These are phyloP conservation scores for Pulchroboletus neoregius DNA, from an alignment of 1,284 basidiomycete species.

Conservation along the genomic window DNA sequence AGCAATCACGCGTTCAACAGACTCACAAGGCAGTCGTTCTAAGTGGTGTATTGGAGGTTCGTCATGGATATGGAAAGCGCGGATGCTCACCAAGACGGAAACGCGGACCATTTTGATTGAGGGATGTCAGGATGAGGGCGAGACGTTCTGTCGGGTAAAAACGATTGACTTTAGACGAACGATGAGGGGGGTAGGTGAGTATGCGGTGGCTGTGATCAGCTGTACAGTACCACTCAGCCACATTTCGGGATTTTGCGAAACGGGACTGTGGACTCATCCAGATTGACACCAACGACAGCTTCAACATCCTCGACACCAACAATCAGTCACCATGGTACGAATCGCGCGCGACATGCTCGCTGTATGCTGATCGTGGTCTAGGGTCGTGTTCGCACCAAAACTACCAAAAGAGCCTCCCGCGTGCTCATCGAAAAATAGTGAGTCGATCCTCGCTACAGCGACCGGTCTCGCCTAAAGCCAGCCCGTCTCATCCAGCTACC, in stretches of 20 bases:
- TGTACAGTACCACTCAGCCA: conserved; percentile 35
- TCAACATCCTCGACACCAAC: conserved; percentile 27
- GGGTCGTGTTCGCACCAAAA: conserved; percentile 99
- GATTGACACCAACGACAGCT: conserved; percentile 2
- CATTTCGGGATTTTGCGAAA: conserved; percentile 26
- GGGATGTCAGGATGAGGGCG: too few species aligned
- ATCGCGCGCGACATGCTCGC: not conserved
- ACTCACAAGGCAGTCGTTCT: conserved; percentile 81
- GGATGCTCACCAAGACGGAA: conserved; percentile 68
- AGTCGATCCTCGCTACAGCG: conserved; percentile 33
- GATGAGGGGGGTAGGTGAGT: too few species aligned
- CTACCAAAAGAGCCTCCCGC: conserved; percentile 98
- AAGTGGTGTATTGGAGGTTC: conserved; percentile 1
- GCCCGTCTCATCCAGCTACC: conserved; percentile 61
- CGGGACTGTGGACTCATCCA: not conserved
- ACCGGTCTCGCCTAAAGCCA: not conserved
- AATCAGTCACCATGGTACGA: conserved; percentile 46
- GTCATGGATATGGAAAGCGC: not conserved
- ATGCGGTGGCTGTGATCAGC: conserved; percentile 29
- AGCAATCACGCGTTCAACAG: not conserved
- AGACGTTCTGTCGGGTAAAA: too few species aligned
- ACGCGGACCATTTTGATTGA: conserved; percentile 72
- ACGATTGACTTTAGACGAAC: too few species aligned
- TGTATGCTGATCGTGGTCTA: conserved; percentile 32
- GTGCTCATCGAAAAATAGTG: conserved; percentile 99